These are phyloP conservation scores for Bipolaris victoriae DNA, from an alignment of 2,329 filamentous ascomycete genomes.

Conservation along the genomic window DNA sequence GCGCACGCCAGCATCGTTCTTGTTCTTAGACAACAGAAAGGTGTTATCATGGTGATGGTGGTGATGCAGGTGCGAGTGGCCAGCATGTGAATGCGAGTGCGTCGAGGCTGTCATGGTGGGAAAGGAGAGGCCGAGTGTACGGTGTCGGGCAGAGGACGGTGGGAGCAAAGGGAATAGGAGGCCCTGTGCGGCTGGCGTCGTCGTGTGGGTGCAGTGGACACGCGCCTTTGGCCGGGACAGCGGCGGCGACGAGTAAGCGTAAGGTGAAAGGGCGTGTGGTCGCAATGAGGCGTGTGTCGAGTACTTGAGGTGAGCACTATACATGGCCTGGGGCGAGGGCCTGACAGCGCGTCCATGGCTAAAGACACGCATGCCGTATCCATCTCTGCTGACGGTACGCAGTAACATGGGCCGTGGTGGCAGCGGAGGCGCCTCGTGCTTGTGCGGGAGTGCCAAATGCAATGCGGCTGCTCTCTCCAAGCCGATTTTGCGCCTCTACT, in stretches of 20 bases:
- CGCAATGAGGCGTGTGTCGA: slow-evolving; percentile 27
- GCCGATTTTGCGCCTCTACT: slow-evolving; percentile 28
- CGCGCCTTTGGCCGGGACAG: slow-evolving; percentile 31
- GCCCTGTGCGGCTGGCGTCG: slow-evolving; percentile 27
- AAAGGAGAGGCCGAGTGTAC: slow-evolving; percentile 39
- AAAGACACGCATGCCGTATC: slow-evolving; percentile 43
- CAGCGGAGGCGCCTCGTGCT: slow-evolving; percentile 26
- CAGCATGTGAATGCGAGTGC: slow-evolving; percentile 46
- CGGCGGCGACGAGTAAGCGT: slow-evolving; percentile 13
- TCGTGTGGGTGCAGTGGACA: slow-evolving; percentile 42
- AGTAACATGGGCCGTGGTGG: slow-evolving; percentile 37
- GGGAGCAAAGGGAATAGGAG: slow-evolving; percentile 14
- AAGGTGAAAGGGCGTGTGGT: slow-evolving; percentile 23
- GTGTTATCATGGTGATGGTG: slow-evolving; percentile 81
- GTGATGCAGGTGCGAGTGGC: slow-evolving; percentile 57
- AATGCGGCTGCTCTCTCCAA: slow-evolving; percentile 19
- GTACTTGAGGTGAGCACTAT: slow-evolving; percentile 15
- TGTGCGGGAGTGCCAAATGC: slow-evolving; percentile 21
- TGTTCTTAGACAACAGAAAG: slow-evolving; percentile 80
- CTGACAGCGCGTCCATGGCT: slow-evolving; percentile 38
- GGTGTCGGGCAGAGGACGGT: slow-evolving; percentile 33
- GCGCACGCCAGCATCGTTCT: slow-evolving; percentile 89
- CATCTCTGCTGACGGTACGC: slow-evolving; percentile 40
- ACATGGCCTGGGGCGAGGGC: slow-evolving; percentile 20
- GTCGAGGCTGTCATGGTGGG: slow-evolving; percentile 38